Evolutionary conservation across 139 green algal species (phyloP).

Genomic region (Chara braunii): DNA sequence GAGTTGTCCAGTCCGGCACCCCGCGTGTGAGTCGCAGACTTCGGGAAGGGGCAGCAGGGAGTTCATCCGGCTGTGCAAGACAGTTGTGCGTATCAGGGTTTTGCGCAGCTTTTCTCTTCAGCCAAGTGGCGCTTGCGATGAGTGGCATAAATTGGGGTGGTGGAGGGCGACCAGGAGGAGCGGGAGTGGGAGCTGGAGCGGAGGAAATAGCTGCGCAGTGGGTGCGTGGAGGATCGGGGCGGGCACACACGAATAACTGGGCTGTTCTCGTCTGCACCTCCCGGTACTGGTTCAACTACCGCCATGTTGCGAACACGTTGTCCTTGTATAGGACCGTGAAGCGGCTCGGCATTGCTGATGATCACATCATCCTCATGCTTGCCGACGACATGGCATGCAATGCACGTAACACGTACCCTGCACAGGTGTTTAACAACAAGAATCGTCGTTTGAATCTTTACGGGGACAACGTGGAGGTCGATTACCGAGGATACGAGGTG

Average conservation of each 20-base stretch:
- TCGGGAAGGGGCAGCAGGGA: no score
- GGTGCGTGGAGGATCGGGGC: not conserved
- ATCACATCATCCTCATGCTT: slow-evolving; percentile 88
- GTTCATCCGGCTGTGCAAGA: no score
- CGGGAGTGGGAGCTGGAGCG: slow-evolving; percentile 3
- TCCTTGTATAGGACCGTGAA: slow-evolving; percentile 47
- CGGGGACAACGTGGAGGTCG: slow-evolving; percentile 68
- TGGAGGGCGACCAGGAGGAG: not conserved
- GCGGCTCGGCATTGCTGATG: slow-evolving; percentile 82
- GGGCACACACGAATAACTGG: slow-evolving; percentile 37
- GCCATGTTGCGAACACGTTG: slow-evolving; percentile 49
- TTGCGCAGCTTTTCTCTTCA: no score
- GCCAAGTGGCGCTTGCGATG: not conserved
- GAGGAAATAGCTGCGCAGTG: not conserved
- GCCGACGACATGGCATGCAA: slow-evolving; percentile 84
- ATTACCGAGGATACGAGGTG: slow-evolving; percentile 86
- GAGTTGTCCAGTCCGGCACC: no score
- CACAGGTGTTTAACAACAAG: slow-evolving; percentile 60
- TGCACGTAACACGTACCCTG: slow-evolving; percentile 64
- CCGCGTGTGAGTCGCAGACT: no score
- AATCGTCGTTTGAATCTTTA: slow-evolving; percentile 70
- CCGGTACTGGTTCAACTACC: slow-evolving; percentile 50
- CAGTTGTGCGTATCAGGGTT: no score
- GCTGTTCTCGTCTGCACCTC: slow-evolving; percentile 29
- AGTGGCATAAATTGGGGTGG: not conserved